Conservation (phyloP, 257 asterid species). For the Fraxinus pennsylvanica region DNA sequence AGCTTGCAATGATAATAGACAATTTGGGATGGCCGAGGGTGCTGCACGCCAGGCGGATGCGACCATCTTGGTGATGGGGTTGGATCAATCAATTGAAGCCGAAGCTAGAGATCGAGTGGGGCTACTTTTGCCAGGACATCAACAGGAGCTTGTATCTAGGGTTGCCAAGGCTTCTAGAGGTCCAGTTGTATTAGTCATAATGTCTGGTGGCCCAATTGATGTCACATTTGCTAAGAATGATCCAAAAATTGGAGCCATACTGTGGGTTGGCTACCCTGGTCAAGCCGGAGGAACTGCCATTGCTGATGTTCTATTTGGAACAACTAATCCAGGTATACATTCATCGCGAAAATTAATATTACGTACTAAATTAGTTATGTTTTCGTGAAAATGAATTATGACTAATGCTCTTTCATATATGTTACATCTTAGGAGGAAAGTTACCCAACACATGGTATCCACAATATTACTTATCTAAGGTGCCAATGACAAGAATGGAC, state of each 20-base stretch:
- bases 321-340: constrained; percentile 66
- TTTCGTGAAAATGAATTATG: neutral
- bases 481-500: constrained; percentile 79
- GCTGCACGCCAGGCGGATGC: constrained; percentile 77
- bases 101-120: constrained; percentile 64
- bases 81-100: constrained; percentile 68
- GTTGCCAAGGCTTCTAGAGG: constrained; percentile 84
- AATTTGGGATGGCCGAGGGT: constrained; percentile 62
- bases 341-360: neutral
- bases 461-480: constrained; percentile 55
- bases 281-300: constrained; percentile 91
- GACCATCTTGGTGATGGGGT: constrained; percentile 72
- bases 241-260: constrained; percentile 60
- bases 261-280: constrained; percentile 96
- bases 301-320: constrained; percentile 82
- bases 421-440: constrained; percentile 57
- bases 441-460: constrained; percentile 97
- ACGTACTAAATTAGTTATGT: neutral
- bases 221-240: constrained; percentile 72
- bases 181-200: constrained; percentile 62
- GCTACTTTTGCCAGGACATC: constrained; percentile 78
- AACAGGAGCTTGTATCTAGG: constrained; percentile 77
- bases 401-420: neutral
- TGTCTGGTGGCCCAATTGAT: constrained; percentile 90
- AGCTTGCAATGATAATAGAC: constrained; percentile 42